A percentile compares a stretch with the other conserved stretches of the same genome.
Conservation (phyloP, 805 yeast species). For the Starmerella gropengiesseri region DNA sequence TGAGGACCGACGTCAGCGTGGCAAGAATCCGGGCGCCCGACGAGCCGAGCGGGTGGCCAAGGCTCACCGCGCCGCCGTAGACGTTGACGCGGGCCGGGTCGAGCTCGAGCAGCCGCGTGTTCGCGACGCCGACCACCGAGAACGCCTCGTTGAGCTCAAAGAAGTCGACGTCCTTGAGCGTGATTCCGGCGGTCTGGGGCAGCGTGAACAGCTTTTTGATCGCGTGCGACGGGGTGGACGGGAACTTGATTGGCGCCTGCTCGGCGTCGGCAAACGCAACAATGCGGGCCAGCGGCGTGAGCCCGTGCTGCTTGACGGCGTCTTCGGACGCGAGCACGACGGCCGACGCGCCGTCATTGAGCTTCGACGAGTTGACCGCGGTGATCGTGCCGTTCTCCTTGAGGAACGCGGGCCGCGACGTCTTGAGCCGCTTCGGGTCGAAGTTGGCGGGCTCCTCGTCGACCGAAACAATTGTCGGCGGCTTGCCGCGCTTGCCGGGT, state of each 20-base stretch:
- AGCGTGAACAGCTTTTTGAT: constrained; percentile 74
- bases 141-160: constrained; percentile 97
- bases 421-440: constrained; percentile 58
- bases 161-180: constrained; percentile 62
- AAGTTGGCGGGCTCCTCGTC: constrained; percentile 81
- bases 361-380: constrained; percentile 91
- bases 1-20: constrained; percentile 67
- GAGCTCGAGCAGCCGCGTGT: constrained; percentile 53
- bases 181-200: constrained; percentile 58
- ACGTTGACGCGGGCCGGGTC: constrained; percentile 66
- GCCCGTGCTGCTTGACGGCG: constrained; percentile 70
- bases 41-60: constrained; percentile 94
- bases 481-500: constrained; percentile 64
- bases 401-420: constrained; percentile 90
- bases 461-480: constrained; percentile 62
- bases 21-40: constrained; percentile 92
- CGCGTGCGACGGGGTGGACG: constrained; percentile 90
- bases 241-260: constrained; percentile 85
- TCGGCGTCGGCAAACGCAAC: constrained; percentile 98
- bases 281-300: constrained; percentile 82
- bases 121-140: constrained; percentile 90
- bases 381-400: constrained; percentile 94
- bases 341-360: constrained; percentile 98
- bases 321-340: constrained; percentile 73
- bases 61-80: constrained; percentile 93